phyloP scores from a whole-genome alignment of 768 basidiomycete genomes.

The Amanita jacksonii region DNA sequence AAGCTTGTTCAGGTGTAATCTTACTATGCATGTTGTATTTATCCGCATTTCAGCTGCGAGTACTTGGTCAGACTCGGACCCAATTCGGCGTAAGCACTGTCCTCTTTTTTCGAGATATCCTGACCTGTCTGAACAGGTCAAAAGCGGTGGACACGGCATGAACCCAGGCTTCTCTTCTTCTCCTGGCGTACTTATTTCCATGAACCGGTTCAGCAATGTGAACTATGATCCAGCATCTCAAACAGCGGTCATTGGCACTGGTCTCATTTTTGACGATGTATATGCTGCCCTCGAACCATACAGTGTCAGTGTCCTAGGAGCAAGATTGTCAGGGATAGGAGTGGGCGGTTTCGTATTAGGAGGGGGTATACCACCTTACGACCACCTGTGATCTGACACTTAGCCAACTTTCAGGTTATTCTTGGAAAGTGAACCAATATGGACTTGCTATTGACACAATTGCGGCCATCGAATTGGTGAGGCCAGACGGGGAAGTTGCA shows the following conservation, averaged over 20 bases:
- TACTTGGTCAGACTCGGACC: background rate
- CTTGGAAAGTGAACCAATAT: constrained; percentile 39
- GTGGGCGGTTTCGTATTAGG: constrained; percentile 54
- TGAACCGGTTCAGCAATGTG: constrained; percentile 38
- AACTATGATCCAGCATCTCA: constrained; percentile 28
- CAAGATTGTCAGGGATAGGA: constrained; percentile 47
- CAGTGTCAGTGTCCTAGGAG: constrained; percentile 49
- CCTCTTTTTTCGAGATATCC: background rate
- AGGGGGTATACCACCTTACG: constrained; percentile 20
- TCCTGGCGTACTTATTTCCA: constrained; percentile 46
- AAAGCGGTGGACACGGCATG: constrained; percentile 50
- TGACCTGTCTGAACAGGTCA: constrained; percentile 27
- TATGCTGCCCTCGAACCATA: constrained; percentile 42
- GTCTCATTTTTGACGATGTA: constrained; percentile 56
- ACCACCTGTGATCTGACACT: background rate
- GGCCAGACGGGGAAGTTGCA: constrained; percentile 30
- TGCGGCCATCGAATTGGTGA: constrained; percentile 31
- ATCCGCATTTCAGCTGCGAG: too few species aligned
- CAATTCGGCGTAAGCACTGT: background rate
- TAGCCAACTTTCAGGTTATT: constrained; percentile 26
- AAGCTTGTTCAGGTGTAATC: background rate
- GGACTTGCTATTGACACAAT: constrained; percentile 38
- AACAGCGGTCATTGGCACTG: constrained; percentile 34
- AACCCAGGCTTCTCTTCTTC: constrained; percentile 56
- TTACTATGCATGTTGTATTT: too few species aligned